These are phyloP conservation scores for Phellopilus nigrolimitatus DNA, from an alignment of 1,284 basidiomycete genomes.

Conservation along the genomic window DNA sequence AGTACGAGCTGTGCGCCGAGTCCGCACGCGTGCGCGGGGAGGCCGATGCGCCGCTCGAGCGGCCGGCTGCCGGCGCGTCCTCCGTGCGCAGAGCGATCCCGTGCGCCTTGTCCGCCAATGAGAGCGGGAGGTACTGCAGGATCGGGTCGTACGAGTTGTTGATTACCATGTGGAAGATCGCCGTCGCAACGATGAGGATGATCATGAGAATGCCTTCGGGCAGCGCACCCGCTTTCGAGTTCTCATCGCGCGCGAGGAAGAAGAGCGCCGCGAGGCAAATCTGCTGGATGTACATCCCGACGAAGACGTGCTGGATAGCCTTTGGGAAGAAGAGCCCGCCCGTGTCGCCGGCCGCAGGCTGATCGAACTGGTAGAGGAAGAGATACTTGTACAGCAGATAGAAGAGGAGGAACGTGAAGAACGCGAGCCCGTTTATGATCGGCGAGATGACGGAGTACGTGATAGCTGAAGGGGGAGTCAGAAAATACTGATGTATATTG, in stretches of 20 bases:
- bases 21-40: too few relatives aligned
- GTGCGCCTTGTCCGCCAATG: slow-evolving; percentile 16
- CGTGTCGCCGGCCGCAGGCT: slow-evolving; percentile 73
- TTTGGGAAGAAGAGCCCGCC: slow-evolving; percentile 95
- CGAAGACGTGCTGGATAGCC: slow-evolving; percentile 89
- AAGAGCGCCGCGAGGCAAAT: slow-evolving; percentile 82
- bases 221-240: slow-evolving; percentile 51
- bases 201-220: slow-evolving; percentile 81
- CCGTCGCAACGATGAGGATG: slow-evolving; percentile 76
- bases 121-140: slow-evolving; percentile 55
- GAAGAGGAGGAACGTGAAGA: slow-evolving; percentile 78
- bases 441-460: slow-evolving; percentile 92
- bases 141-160: slow-evolving; percentile 68
- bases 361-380: slow-evolving; percentile 79
- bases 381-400: slow-evolving; percentile 88
- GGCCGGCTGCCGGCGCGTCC: slow-evolving; percentile 3
- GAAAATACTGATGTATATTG: neutral
- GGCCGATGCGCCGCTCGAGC: too few relatives aligned
- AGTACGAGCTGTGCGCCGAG: neutral
- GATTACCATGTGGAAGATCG: slow-evolving; percentile 65
- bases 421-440: slow-evolving; percentile 89
- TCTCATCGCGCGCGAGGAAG: slow-evolving; percentile 69
- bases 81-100: neutral
- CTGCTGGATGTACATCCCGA: slow-evolving; percentile 84
- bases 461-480: slow-evolving; percentile 33